Evolutionary conservation across 257 asterid genomes (phyloP).

Genomic region (Plantago elongata): DNA sequence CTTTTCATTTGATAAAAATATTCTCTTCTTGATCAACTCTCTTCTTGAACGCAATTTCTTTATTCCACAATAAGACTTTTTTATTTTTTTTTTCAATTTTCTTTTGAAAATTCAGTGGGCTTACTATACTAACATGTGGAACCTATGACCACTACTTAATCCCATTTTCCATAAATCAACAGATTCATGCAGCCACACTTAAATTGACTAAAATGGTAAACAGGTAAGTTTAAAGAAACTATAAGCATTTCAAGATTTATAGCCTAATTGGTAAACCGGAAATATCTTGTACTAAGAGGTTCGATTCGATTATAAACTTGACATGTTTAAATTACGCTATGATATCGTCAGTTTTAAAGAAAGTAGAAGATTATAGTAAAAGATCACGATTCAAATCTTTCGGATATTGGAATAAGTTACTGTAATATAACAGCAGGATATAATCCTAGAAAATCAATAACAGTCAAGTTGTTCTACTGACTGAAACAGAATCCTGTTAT

Average conservation of each 20-base stretch:
- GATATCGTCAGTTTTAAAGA: no score
- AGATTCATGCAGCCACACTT: background rate
- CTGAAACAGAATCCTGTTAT: slow-evolving; percentile 8
- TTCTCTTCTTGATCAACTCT: slow-evolving; percentile 19
- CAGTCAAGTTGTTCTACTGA: slow-evolving; percentile 6
- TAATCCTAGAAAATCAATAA: slow-evolving; percentile 21
- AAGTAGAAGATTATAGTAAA: background rate
- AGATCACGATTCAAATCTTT: background rate
- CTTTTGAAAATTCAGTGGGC: slow-evolving; percentile 17
- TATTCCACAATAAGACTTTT: background rate
- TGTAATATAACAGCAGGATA: slow-evolving; percentile 12
- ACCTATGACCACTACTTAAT: slow-evolving; percentile 30
- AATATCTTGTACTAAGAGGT: no score
- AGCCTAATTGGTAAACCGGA: background rate
- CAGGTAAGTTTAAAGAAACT: background rate
- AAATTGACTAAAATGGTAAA: background rate
- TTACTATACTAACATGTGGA: slow-evolving; percentile 2
- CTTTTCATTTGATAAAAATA: slow-evolving; percentile 16
- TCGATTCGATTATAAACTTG: no score
- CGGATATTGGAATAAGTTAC: slow-evolving; percentile 22
- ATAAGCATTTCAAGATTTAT: background rate
- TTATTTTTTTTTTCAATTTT: background rate
- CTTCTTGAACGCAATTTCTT: slow-evolving; percentile 14
- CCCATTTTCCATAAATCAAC: slow-evolving; percentile 16
- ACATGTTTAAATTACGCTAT: no score